Evolutionary conservation across 164 flowering plant genomes (phyloP), one percentile per base, ranked within the genome.

Genomic region (Stephania cephalantha): DNA sequence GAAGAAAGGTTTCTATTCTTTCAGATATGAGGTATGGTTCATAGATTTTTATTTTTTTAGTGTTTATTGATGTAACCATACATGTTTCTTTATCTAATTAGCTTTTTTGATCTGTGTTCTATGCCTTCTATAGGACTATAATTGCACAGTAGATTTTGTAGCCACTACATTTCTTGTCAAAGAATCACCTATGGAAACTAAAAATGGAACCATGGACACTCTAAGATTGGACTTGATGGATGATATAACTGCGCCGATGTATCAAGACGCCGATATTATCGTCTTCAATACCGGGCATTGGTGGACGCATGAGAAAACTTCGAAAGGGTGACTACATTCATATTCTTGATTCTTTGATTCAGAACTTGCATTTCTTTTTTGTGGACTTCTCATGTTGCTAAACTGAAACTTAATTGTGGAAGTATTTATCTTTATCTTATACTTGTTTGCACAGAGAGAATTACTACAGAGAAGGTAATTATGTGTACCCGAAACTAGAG

Each of bases 231-330:
- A 94, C 81, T 79, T 87, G 87, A 91, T 91, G 90, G 97, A 90
- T 73, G 75, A 48, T 63, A 74, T 89, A 17, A 85, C 94, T 35
- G 42, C 42, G 22, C 35, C 81, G 3, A 85, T 82, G 85, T 94
- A 89, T 79, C 84, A 73, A 30, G 91, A 90, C 74, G 91, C 94
- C 22, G 91, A 89, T 76, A 75, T 91, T 52, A 44, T 90, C 46
- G 84, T 94, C 77, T 94, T 94, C 83, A 91, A 91, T 68, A 89
- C 97, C 10, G 98, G 97, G 44, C 97, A 91, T 75, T 91, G 97
- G 97, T 94, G 98, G 97, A 90, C 94, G n/a, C 98, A 94, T 80
- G 97, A 90, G 78, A 94, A 94, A 83, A 94, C 94, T 70, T 87
- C 92, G 29, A 83, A 73, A 83, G 95, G 98, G 98, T 94, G 70